Base-by-base conservation (phyloP, 164 flowering plant genomes). In the Macadamia tetraphylla region DNA sequence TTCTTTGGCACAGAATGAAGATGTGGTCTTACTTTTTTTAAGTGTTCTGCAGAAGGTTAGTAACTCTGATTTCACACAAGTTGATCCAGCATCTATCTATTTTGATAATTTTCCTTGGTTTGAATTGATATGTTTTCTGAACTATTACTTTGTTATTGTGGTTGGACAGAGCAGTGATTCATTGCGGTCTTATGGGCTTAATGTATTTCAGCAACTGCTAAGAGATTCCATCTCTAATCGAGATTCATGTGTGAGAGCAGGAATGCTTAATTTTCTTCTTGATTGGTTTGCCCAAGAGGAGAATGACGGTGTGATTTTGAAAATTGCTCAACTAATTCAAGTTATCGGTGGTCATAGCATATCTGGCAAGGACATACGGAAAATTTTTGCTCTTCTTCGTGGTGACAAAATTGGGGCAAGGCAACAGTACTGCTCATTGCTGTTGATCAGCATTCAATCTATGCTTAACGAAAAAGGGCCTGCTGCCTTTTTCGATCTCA, bases 401-500 rank as follows among this genome's bases (percentile, higher is more conserved):
- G 83, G 87, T 80, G 90, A 87, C 77, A 91, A 82, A 78, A 81
- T 83, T 65, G 93, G 86, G 44, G 74, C 69, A 43, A 84, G 75
- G 66, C 89, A 82, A 63, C 81, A 78, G 52, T 80, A 82, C 64
- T 80, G 85, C 74, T 95, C 95, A 32, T 74, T 95, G 71, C 77
- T 95, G 64, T 79, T 95, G 79, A 82, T 77, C 63, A 84, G 88
- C 77, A 78, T 92, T 67, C 80, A 80, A 66, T 74, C 90, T 48
- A 95, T 95, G 99, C 84, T 95, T 60, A 91, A 87, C 78, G 97
- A 87, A 80, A 95, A 89, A 76, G 99, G 99, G 60, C 98, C 99
- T 7, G 85, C 89, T 53, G 93, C 97, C 9, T 95, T 95, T 75
- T 91, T 92, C 80, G 93, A 92, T 75, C 83, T 89, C 64, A 82